Evolutionary conservation across 331 rosid genomes (phyloP), one percentile per base, ranked within the genome.

Genomic region (Rhamnella rubrinervis): DNA sequence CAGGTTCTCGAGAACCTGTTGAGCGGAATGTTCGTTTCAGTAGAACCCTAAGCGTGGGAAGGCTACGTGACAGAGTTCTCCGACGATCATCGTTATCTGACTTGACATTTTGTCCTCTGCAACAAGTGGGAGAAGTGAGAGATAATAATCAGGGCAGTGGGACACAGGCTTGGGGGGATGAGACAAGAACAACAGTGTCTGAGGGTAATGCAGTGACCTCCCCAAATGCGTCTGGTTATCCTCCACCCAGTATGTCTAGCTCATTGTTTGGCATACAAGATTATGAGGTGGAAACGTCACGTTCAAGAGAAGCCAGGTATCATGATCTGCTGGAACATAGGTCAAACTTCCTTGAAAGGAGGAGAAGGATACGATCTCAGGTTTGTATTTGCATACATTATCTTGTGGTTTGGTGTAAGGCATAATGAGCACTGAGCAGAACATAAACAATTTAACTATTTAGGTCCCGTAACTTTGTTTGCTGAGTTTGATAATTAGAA

Each of bases 61-160:
- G 99, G 78, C 99, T 95, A 77, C 96, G 99, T n/a, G 97, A 95
- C 74, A 95, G 97, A 75, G 97, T 95, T 68, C 99, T 91, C 65
- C 96, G 96, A 44, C 86, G 92, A 82, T 87, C 99, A 80, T 77
- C 96, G 7, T 46, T 95, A 67, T 82, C 96, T 25, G 99, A 92
- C 81, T 77, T 88, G 63, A 73, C 92, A 9, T 74, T 89, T 67
- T 82, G 86, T 76, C 93, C 99, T 51, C 63, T 76, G 56, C 96
- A 86, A 74, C 96, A 89, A 79, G 97, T 86, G 72, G 83, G 95
- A 72, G 96, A 85, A 70, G 78, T 53, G 26, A 82, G 87, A 67
- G 87, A 87, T 80, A 78, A 75, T 57, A 77, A 78, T 75, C 92
- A 74, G 68, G 77, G 73, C 69, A 76, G 68, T 65, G 82, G 75